These are phyloP conservation scores for Penicillium goetzii DNA, from an alignment of 495 filamentous ascomycete species.

Conservation along the genomic window DNA sequence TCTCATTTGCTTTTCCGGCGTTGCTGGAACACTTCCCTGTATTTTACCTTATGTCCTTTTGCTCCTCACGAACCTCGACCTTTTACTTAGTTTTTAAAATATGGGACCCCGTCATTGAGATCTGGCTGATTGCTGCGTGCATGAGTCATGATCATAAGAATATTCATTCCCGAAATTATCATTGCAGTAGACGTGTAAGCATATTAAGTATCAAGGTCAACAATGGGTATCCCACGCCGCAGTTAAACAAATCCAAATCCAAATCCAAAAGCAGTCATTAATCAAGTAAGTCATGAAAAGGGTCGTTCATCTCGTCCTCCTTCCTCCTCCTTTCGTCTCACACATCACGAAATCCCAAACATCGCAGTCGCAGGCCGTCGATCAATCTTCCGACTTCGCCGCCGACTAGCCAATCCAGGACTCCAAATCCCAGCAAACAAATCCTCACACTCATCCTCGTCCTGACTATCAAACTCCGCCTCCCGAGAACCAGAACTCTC, in stretches of 20 bases:
- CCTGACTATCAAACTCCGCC: conserved; percentile 83
- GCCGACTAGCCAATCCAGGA: conserved; percentile 64
- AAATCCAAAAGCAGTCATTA: background rate
- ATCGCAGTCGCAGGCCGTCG: conserved; percentile 30
- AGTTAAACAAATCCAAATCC: background rate
- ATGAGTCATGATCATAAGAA: background rate
- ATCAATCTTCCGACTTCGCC: conserved; percentile 58
- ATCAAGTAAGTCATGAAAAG: background rate
- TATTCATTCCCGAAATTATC: background rate
- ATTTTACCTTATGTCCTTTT: background rate
- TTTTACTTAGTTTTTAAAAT: background rate
- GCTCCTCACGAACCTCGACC: background rate
- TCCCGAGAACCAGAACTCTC: conserved; percentile 24
- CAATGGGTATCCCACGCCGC: background rate
- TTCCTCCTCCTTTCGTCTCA: background rate
- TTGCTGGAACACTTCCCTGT: conserved; percentile 9
- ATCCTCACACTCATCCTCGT: conserved; percentile 95
- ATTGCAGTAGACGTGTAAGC: background rate
- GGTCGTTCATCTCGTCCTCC: background rate
- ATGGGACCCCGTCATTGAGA: background rate
- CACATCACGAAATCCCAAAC: conserved; percentile 34
- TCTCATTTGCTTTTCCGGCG: conserved; percentile 4
- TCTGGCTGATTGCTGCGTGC: background rate
- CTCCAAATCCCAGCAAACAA: conserved; percentile 89
- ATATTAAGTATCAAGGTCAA: background rate